Percentiles rank a stretch among this genome's conserved stretches.
Conservation (phyloP, 2,329 filamentous ascomycete species). For the Arachnomyces sp. region DNA sequence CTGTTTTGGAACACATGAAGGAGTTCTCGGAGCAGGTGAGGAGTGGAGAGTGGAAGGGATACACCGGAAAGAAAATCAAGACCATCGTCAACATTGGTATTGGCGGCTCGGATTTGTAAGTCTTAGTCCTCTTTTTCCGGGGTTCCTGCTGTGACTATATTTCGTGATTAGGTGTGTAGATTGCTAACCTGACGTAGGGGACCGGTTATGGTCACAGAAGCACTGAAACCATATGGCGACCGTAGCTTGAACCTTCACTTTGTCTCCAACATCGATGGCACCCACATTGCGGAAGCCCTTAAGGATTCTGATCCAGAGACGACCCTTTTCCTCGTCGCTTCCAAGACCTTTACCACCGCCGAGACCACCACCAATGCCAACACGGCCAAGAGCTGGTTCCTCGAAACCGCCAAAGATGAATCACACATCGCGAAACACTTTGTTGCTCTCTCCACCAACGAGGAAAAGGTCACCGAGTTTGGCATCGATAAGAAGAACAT, state of each 20-base stretch:
- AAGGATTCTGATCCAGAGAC: conserved; percentile 87
- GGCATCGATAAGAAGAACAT: conserved; percentile 99
- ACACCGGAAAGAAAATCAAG: conserved; percentile 92
- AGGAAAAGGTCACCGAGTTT: conserved; percentile 92
- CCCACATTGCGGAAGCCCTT: conserved; percentile 91
- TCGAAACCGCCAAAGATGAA: conserved; percentile 70
- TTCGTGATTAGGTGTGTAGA: neutral
- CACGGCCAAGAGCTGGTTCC: conserved; percentile 94
- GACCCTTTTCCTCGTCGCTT: conserved; percentile 96
- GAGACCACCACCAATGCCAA: conserved; percentile 97
- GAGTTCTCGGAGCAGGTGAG: conserved; percentile 93
- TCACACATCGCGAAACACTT: conserved; percentile 90
- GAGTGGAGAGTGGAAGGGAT: conserved; percentile 94
- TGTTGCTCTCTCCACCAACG: conserved; percentile 94
- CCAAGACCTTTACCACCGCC: conserved; percentile 98
- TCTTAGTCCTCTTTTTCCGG: neutral
- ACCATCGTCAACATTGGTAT: conserved; percentile 97
- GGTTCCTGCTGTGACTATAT: too few relatives aligned
- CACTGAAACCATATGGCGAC: conserved; percentile 88
- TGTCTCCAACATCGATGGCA: conserved; percentile 98
- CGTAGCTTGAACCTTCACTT: conserved; percentile 87
- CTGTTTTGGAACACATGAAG: conserved; percentile 94
- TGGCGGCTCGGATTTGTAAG: conserved; percentile 94
- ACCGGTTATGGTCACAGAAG: conserved; percentile 98
- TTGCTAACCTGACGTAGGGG: conserved; percentile 51